Evolutionary conservation across 345 rosid species (phyloP).

Genomic region (Camelina sativa): DNA sequence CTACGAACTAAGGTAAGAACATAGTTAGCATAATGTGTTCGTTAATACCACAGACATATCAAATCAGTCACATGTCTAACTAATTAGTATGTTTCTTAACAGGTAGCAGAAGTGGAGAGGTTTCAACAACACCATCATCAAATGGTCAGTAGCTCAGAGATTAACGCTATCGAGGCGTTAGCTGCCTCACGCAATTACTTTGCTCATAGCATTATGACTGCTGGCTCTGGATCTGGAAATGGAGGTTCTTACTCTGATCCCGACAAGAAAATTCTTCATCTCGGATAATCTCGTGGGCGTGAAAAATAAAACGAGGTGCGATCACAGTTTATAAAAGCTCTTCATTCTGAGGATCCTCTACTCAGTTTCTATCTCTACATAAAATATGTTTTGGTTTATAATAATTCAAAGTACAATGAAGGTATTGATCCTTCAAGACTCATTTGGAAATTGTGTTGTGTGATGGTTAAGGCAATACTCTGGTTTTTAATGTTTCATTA

Average conservation of each 20-base stretch:
- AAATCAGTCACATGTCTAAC: background rate
- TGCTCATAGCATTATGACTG: slow-evolving; percentile 52
- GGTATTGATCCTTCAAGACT: slow-evolving; percentile 43
- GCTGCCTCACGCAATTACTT: slow-evolving; percentile 92
- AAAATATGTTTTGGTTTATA: slow-evolving; percentile 13
- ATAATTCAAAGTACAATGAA: slow-evolving; percentile 34
- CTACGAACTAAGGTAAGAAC: slow-evolving; percentile 75
- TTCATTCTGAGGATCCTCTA: background rate
- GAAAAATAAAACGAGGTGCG: background rate
- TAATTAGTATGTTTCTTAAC: slow-evolving; percentile 7
- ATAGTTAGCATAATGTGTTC: background rate
- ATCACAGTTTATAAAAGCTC: slow-evolving; percentile 25
- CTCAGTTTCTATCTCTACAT: slow-evolving; percentile 15
- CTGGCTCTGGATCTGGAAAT: slow-evolving; percentile 50
- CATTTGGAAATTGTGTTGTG: slow-evolving; percentile 27
- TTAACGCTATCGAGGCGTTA: slow-evolving; percentile 77
- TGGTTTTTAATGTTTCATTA: slow-evolving; percentile 3
- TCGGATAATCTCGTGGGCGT: slow-evolving; percentile 52
- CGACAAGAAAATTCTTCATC: slow-evolving; percentile 86
- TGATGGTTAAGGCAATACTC: slow-evolving; percentile 15
- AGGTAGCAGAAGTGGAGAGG: slow-evolving; percentile 94
- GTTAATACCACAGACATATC: background rate
- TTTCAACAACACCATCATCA: slow-evolving; percentile 63
- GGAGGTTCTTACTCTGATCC: slow-evolving; percentile 58
- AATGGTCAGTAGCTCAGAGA: slow-evolving; percentile 74